Conservation (phyloP, 2,329 filamentous ascomycete species). For the Hymenoscyphus albidus region DNA sequence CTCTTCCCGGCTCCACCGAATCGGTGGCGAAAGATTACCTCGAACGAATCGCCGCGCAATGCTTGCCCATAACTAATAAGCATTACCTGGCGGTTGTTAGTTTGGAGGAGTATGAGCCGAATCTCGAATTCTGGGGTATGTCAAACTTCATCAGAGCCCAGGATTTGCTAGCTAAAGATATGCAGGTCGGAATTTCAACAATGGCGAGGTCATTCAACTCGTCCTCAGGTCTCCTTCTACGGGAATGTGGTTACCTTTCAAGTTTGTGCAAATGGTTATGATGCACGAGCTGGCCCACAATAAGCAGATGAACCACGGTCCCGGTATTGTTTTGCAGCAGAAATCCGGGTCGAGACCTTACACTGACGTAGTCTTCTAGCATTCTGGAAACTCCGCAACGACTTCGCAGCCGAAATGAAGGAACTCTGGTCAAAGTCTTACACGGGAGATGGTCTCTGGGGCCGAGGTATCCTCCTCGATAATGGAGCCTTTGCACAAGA, state of each 20-base stretch:
- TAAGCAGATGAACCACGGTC: slow-evolving; percentile 87
- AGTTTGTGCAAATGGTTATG: slow-evolving; percentile 91
- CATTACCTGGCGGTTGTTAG: slow-evolving; percentile 62
- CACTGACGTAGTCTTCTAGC: slow-evolving; percentile 38
- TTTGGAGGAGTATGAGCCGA: slow-evolving; percentile 78
- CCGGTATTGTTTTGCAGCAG: neutral
- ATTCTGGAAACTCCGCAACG: slow-evolving; percentile 77
- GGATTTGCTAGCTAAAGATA: slow-evolving; percentile 35
- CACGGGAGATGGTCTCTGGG: slow-evolving; percentile 81
- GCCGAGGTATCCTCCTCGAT: slow-evolving; percentile 60
- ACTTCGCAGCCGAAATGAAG: slow-evolving; percentile 68
- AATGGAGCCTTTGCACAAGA: slow-evolving; percentile 58
- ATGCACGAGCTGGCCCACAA: slow-evolving; percentile 83
- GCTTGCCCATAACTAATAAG: slow-evolving; percentile 66
- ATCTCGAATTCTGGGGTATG: slow-evolving; percentile 64
- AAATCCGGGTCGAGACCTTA: neutral
- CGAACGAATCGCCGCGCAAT: slow-evolving; percentile 76
- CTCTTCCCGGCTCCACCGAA: slow-evolving; percentile 62
- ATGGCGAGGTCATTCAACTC: slow-evolving; percentile 80
- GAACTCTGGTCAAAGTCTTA: slow-evolving; percentile 67
- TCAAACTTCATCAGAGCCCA: neutral
- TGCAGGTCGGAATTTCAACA: slow-evolving; percentile 82
- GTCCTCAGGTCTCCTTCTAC: slow-evolving; percentile 66
- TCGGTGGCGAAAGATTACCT: slow-evolving; percentile 65
- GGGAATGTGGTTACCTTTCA: slow-evolving; percentile 73